Percentiles rank a stretch among this genome's conserved stretches.
Evolutionary conservation across 352 stramenopile genomes (phyloP).

Genomic region (Phytophthora kernoviae): DNA sequence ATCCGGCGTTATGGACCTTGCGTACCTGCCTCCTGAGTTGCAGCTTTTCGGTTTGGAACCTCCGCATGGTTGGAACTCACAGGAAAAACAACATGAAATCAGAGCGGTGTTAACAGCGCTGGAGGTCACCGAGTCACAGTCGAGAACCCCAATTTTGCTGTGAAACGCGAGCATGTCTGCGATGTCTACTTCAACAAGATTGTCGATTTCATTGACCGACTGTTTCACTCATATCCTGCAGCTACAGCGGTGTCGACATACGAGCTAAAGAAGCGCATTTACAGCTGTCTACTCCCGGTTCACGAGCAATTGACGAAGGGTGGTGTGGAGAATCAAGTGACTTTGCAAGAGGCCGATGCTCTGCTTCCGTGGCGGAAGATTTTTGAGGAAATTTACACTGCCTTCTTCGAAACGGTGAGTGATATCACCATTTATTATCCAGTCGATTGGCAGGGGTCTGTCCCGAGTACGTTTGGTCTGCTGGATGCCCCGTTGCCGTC

Average conservation of each 20-base stretch:
- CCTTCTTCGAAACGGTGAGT: conserved; percentile 62
- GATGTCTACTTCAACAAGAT: conserved; percentile 62
- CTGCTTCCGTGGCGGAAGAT: conserved; percentile 63
- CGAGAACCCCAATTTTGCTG: conserved; percentile 1
- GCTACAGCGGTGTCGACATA: conserved; percentile 45
- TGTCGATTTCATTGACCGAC: conserved; percentile 54
- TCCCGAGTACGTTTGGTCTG: conserved; percentile 14
- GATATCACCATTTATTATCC: conserved; percentile 57
- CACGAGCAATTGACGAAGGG: conserved; percentile 41
- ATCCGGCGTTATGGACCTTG: conserved; percentile 33
- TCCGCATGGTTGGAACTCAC: conserved; percentile 41
- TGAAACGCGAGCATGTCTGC: conserved; percentile 48
- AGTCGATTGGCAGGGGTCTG: conserved; percentile 23
- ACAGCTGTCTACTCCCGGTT: conserved; percentile 51
- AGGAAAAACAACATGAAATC: conserved; percentile 34
- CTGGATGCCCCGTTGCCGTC: conserved; percentile 14
- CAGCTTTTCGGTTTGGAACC: conserved; percentile 38
- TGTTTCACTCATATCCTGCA: conserved; percentile 45
- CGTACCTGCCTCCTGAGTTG: conserved; percentile 51
- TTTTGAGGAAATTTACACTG: conserved; percentile 60
- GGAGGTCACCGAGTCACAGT: conserved; percentile 30
- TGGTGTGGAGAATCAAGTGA: conserved; percentile 13
- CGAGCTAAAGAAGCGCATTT: conserved; percentile 73
- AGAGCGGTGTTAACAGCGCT: conserved; percentile 35
- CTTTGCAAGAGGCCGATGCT: conserved; percentile 18